Evolutionary conservation across 1,284 basidiomycete genomes (phyloP), one percentile per base, ranked within the genome.

Genomic region (Marasmius fiardii): DNA sequence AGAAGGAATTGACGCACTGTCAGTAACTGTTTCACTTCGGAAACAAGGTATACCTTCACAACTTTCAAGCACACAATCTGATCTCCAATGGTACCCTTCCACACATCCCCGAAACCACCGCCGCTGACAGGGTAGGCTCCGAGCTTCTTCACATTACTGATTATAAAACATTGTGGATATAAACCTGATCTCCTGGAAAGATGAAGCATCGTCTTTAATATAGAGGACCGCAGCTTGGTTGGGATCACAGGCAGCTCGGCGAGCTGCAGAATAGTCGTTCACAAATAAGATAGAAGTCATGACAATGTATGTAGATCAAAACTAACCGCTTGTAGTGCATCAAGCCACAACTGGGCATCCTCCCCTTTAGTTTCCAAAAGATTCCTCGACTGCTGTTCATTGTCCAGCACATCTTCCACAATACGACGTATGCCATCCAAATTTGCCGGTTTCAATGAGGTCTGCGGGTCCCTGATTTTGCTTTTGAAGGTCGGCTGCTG

Each of bases 41-140:
- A 54, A 18, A 28, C 23, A 21, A 33, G 20, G n/a, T 48, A 54
- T 7, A 54, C 21, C 33, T 35, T 47, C 8, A 54, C 52, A 5
- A 54, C 33, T 24, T 54, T 54, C 20, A 45, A 45, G 26, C 44
- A 45, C 24, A 45, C 44, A 23, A 24, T 8, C 16, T 45, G 23
- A 11, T 11, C 44, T 7, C 44, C 44, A 23, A 45, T 23, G 12
- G 8, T 16, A 11, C 44, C 44, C 26, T 45, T 23, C 44, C 44
- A 45, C 7, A 45, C 26, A 24, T 45, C 52, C 21, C 52, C 52
- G 21, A 53, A 53, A 34, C 52, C 52, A 33, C 52, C 52, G 2
- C 39, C 52, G 3, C n/a, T 28, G 12, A 45, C 43, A 43, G 52
- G 41, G 23, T 33, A 34, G 16, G 44, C 33, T n/a, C 52, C 52